These are phyloP conservation scores for Microdochium bolleyi DNA, from an alignment of 2,329 filamentous ascomycete species.

Conservation along the genomic window DNA sequence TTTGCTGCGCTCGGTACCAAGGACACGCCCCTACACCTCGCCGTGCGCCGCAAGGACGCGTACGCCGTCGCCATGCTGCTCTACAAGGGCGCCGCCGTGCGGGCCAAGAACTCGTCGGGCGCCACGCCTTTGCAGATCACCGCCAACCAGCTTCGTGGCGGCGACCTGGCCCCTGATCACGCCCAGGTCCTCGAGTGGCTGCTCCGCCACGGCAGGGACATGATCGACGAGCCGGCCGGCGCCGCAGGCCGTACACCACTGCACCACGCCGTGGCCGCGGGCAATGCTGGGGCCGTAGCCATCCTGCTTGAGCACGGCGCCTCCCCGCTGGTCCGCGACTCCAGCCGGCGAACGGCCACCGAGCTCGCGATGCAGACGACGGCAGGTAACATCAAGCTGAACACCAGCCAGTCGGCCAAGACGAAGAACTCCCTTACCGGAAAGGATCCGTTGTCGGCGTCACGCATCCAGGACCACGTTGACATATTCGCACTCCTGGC, in stretches of 20 bases:
- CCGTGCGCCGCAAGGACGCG: conserved; percentile 4
- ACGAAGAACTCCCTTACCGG: no score
- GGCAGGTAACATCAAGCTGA: no score
- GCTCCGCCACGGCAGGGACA: background rate
- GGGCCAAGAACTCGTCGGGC: conserved; percentile 2
- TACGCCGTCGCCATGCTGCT: conserved; percentile 4
- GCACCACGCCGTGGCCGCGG: conserved; percentile 2
- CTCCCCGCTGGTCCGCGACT: background rate
- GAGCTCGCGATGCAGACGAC: conserved; percentile 2
- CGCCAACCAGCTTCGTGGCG: conserved; percentile 4
- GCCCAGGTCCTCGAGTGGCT: conserved; percentile 3
- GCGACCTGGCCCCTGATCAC: conserved; percentile 3
- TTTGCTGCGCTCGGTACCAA: conserved; percentile 3
- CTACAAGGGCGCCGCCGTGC: conserved; percentile 3
- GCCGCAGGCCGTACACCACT: conserved; percentile 3
- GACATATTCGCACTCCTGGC: no score
- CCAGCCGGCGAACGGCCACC: conserved; percentile 1
- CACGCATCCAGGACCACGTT: no score
- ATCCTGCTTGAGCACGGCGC: conserved; percentile 3
- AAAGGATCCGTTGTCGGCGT: no score
- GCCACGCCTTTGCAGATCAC: conserved; percentile 4
- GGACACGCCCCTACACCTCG: conserved; percentile 4
- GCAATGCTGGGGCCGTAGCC: conserved; percentile 2
- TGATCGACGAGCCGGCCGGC: conserved; percentile 3
- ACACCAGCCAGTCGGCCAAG: background rate